Conservation (phyloP, 768 basidiomycete genomes). For the Megacollybia marginata region DNA sequence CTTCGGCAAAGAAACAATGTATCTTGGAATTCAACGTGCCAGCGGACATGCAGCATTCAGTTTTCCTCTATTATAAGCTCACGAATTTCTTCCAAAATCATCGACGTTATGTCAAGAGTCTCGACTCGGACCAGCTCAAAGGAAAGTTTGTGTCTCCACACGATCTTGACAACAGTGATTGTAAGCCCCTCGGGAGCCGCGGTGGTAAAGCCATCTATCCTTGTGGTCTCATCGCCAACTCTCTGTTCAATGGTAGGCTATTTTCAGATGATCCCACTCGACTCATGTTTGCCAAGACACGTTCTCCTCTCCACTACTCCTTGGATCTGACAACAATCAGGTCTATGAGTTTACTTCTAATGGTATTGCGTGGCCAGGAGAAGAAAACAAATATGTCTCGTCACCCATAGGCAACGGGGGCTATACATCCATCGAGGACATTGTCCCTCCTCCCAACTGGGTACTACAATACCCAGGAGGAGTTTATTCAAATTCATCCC, state of each 20-base stretch:
- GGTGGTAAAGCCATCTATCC: constrained; percentile 71
- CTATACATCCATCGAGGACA: constrained; percentile 52
- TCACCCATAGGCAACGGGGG: constrained; percentile 38
- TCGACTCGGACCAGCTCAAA: constrained; percentile 77
- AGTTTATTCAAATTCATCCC: constrained; percentile 56
- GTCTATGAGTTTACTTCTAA: constrained; percentile 68
- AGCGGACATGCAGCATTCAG: constrained; percentile 59
- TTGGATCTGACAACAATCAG: constrained; percentile 40
- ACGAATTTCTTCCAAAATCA: constrained; percentile 99
- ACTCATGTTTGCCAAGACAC: constrained; percentile 49
- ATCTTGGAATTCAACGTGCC: constrained; percentile 73
- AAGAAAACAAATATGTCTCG: constrained; percentile 80
- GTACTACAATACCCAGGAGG: constrained; percentile 56
- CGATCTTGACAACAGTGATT: constrained; percentile 64
- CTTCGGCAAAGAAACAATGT: constrained; percentile 25
- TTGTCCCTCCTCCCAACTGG: constrained; percentile 97
- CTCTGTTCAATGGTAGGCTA: constrained; percentile 81
- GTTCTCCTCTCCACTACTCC: constrained; percentile 53
- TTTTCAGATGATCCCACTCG: constrained; percentile 1
- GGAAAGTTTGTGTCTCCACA: constrained; percentile 50
- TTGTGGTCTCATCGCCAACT: constrained; percentile 96
- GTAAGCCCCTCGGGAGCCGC: constrained; percentile 74
- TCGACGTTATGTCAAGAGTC: constrained; percentile 91
- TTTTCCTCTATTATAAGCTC: constrained; percentile 94
- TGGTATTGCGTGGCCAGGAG: constrained; percentile 95